Percentiles rank a stretch among this genome's conserved stretches.
phyloP scores from a whole-genome alignment of 768 basidiomycete genomes.

The Butyriboletus loyo region DNA sequence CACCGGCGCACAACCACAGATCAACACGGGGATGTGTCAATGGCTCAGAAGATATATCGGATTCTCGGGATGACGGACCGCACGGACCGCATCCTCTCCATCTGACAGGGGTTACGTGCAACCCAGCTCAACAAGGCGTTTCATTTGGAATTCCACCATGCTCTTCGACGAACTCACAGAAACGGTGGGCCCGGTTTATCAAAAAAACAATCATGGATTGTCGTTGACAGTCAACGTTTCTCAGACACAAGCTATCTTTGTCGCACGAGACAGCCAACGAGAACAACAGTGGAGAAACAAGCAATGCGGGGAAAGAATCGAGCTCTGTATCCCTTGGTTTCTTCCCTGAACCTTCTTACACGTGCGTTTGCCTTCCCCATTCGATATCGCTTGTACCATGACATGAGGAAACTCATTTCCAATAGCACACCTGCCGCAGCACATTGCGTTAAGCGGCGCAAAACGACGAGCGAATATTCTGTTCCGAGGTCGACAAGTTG shows the following conservation, averaged over 20 bases:
- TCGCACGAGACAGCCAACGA: not conserved
- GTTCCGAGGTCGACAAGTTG: not conserved
- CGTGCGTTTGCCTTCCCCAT: conserved; percentile 14
- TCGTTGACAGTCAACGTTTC: not conserved
- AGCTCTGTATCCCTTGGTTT: not conserved
- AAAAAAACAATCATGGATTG: not conserved
- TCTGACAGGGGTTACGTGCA: not conserved
- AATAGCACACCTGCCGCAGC: not conserved
- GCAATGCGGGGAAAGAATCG: not conserved
- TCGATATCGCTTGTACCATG: not conserved
- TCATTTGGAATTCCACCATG: not conserved
- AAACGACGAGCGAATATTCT: not conserved
- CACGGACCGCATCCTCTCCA: not conserved
- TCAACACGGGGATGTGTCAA: not conserved
- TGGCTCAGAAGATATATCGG: not conserved
- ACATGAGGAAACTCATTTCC: not conserved
- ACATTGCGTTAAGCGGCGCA: conserved; percentile 7
- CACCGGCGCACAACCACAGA: conserved; percentile 4
- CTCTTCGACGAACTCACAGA: not conserved
- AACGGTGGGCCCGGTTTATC: conserved; percentile 9
- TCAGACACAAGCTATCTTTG: conserved; percentile 7
- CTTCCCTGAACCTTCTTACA: not conserved
- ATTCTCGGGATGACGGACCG: not conserved
- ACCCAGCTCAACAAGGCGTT: not conserved
- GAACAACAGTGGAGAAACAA: not conserved